Evolutionary conservation across 1,284 basidiomycete genomes (phyloP).

Genomic region (Fomitopsis palustris): DNA sequence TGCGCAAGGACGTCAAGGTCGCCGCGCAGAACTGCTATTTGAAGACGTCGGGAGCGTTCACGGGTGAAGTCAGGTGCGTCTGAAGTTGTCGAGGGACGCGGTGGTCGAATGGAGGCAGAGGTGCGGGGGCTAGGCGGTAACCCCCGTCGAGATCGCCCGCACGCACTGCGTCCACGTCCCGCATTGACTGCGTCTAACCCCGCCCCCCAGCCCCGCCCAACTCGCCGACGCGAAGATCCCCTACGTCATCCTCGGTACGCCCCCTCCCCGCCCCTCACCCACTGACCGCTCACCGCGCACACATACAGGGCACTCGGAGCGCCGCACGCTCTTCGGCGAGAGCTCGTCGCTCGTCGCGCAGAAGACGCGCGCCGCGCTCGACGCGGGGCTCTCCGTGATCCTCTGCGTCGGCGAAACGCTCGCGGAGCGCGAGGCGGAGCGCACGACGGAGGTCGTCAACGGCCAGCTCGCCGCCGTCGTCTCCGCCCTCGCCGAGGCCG

Average conservation of each 20-base stretch:
- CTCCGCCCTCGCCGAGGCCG: constrained; percentile 53
- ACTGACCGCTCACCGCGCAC: background rate
- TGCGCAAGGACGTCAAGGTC: constrained; percentile 70
- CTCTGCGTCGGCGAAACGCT: constrained; percentile 97
- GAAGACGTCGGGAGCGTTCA: constrained; percentile 88
- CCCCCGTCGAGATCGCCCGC: background rate
- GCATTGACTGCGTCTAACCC: background rate
- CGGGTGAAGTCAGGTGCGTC: constrained; percentile 87
- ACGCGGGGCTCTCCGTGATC: constrained; percentile 80
- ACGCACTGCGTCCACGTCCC: background rate
- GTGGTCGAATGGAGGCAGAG: too few species aligned
- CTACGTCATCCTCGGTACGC: constrained; percentile 88
- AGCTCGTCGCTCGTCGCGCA: constrained; percentile 79
- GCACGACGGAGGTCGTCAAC: constrained; percentile 82
- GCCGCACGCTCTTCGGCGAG: constrained; percentile 91
- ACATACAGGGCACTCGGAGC: constrained; percentile 84
- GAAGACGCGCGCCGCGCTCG: constrained; percentile 84
- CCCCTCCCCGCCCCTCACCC: background rate
- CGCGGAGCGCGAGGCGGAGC: constrained; percentile 78
- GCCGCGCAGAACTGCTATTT: constrained; percentile 92
- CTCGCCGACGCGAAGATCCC: constrained; percentile 84
- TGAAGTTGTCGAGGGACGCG: background rate
- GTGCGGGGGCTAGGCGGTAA: background rate
- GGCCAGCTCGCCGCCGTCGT: constrained; percentile 82
- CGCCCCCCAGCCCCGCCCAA: constrained; percentile 60